Conservation (phyloP, 345 rosid species). For the Combretum micranthum region DNA sequence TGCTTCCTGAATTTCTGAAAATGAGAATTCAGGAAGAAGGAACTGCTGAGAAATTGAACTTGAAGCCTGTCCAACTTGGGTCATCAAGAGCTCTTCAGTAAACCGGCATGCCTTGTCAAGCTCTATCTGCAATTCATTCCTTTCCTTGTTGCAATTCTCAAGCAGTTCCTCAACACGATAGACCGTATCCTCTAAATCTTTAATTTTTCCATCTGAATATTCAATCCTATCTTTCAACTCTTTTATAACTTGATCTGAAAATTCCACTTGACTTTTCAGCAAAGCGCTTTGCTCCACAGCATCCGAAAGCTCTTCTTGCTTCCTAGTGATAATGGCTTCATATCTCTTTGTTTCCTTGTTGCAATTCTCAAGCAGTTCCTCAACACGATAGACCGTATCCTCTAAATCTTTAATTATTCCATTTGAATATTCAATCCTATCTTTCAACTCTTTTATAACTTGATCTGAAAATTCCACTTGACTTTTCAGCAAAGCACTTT, state of each 20-base stretch:
- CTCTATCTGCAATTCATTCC: constrained; percentile 21
- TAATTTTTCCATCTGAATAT: constrained; percentile 1
- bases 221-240: constrained; percentile 4
- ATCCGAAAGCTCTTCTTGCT: constrained; percentile 35
- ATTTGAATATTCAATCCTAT: constrained; percentile 6
- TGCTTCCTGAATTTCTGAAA: constrained; percentile 29
- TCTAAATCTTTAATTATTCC: constrained; percentile 9
- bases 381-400: constrained; percentile 6
- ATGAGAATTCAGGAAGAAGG: constrained; percentile 17
- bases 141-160: constrained; percentile 15
- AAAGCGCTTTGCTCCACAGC: constrained; percentile 10
- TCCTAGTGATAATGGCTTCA: constrained; percentile 17
- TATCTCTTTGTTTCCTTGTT: constrained; percentile 12
- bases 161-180: constrained; percentile 14
- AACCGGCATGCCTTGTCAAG: constrained; percentile 19
- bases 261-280: constrained; percentile 1
- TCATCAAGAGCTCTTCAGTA: constrained; percentile 23
- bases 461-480: constrained; percentile 2
- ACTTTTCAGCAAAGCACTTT: constrained; percentile 1
- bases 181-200: constrained; percentile 11
- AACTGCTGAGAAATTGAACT: constrained; percentile 12
- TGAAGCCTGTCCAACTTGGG: constrained; percentile 18
- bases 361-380: constrained; percentile 15
- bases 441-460: neutral
- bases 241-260: neutral